phyloP scores from a whole-genome alignment of 371 early-diverging fungal species.

The Edhazardia aedis region DNA sequence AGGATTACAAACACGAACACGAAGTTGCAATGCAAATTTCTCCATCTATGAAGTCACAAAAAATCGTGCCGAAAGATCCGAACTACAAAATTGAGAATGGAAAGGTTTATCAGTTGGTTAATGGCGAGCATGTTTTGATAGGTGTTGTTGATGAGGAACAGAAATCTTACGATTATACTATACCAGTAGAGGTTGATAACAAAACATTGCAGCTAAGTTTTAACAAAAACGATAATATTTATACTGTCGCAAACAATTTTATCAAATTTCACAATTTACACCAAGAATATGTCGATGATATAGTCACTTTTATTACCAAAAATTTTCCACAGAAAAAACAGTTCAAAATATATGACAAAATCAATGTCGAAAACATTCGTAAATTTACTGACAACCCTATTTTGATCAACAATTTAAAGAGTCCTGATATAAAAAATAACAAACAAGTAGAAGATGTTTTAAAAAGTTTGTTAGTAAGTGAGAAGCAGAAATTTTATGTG shows the following conservation, averaged over 20 bases:
- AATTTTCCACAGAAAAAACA: conserved; percentile 25
- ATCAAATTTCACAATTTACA: conserved; percentile 24
- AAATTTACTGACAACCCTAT: not conserved
- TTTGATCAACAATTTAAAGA: conserved; percentile 8
- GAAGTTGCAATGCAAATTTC: too few species aligned
- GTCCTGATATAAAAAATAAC: not conserved
- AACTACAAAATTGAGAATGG: conserved; percentile 27
- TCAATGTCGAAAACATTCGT: conserved; percentile 28
- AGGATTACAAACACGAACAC: too few species aligned
- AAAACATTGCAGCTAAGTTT: conserved; percentile 29
- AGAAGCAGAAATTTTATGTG: conserved; percentile 17
- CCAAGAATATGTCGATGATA: conserved; percentile 26
- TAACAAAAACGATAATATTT: conserved; percentile 38
- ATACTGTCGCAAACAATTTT: conserved; percentile 34
- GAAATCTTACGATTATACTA: conserved; percentile 26
- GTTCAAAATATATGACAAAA: conserved; percentile 20
- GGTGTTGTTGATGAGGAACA: conserved; percentile 23
- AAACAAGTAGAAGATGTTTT: conserved; percentile 13
- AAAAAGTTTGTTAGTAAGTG: conserved; percentile 4
- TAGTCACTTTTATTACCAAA: conserved; percentile 38
- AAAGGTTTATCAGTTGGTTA: conserved; percentile 20
- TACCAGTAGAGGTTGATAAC: conserved; percentile 35
- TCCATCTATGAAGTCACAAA: too few species aligned
- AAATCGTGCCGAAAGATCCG: not conserved
- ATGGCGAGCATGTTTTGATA: conserved; percentile 31